Percentiles rank a stretch among this genome's conserved stretches.
These are phyloP conservation scores for Penicillium sp. DNA, from an alignment of 2,329 filamentous ascomycete species.

Conservation along the genomic window DNA sequence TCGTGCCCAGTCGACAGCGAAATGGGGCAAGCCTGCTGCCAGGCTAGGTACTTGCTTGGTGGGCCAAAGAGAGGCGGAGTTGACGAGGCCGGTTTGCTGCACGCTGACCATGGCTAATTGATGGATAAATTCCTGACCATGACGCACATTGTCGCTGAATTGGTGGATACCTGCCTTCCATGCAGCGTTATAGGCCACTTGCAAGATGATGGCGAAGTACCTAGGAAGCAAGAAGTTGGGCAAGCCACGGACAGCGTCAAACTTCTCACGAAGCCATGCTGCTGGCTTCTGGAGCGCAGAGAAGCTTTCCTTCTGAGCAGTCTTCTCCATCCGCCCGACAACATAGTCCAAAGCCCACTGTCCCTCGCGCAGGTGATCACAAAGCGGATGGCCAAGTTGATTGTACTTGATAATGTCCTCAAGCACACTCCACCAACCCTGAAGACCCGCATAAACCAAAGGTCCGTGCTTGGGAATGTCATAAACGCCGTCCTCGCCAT, in stretches of 20 bases:
- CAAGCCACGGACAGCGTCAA: slow-evolving; percentile 75
- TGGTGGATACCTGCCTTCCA: slow-evolving; percentile 71
- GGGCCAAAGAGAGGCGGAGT: slow-evolving; percentile 86
- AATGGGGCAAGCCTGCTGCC: slow-evolving; percentile 89
- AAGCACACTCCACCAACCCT: slow-evolving; percentile 95
- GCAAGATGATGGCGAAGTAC: slow-evolving; percentile 85
- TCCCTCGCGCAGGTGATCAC: slow-evolving; percentile 84
- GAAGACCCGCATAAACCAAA: slow-evolving; percentile 90
- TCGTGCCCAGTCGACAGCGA: slow-evolving; percentile 85
- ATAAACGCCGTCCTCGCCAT: slow-evolving; percentile 80
- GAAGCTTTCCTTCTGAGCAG: slow-evolving; percentile 59
- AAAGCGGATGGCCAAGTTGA: slow-evolving; percentile 85
- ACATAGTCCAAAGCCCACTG: slow-evolving; percentile 92
- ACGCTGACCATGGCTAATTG: slow-evolving; percentile 84
- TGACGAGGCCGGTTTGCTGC: slow-evolving; percentile 82
- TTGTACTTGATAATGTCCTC: slow-evolving; percentile 81
- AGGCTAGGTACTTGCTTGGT: slow-evolving; percentile 76
- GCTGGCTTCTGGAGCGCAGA: slow-evolving; percentile 59
- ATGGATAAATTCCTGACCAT: slow-evolving; percentile 84
- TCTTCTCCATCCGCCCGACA: slow-evolving; percentile 67
- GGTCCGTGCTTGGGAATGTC: slow-evolving; percentile 76
- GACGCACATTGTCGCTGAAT: slow-evolving; percentile 68
- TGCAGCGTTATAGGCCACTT: slow-evolving; percentile 80
- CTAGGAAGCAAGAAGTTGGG: slow-evolving; percentile 86
- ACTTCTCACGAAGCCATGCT: slow-evolving; percentile 74